Conservation (phyloP, 1,284 basidiomycete species). For the Leccinum fallax region DNA sequence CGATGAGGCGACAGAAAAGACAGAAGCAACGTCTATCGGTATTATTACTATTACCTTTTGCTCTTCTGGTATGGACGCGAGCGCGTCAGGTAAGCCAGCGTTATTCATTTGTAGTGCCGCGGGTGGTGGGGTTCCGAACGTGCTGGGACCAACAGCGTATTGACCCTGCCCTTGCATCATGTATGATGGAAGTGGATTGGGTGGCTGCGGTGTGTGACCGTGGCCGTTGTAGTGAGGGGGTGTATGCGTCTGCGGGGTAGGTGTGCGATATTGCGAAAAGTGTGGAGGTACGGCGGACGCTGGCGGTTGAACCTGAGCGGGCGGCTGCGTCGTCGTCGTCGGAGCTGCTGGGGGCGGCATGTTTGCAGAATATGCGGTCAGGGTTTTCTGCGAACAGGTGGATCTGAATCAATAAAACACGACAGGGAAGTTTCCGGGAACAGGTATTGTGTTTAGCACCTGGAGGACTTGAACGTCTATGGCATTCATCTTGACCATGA, state of each 20-base stretch:
- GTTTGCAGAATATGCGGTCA: conserved; percentile 35
- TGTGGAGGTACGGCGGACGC: conserved; percentile 49
- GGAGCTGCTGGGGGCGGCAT: conserved; percentile 30
- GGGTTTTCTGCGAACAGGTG: conserved; percentile 36
- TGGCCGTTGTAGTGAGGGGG: conserved; percentile 27
- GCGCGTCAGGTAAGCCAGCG: conserved; percentile 46
- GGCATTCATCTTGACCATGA: conserved; percentile 76
- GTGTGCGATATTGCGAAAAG: conserved; percentile 46
- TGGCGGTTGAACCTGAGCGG: conserved; percentile 30
- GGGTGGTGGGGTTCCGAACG: conserved; percentile 28
- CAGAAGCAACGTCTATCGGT: conserved; percentile 6
- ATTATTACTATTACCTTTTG: conserved; percentile 53
- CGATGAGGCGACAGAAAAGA: conserved; percentile 4
- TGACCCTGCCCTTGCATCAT: conserved; percentile 23
- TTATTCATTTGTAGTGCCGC: conserved; percentile 23
- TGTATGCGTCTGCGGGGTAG: conserved; percentile 43
- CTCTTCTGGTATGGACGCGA: conserved; percentile 65
- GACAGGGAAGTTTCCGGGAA: neutral
- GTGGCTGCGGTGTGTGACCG: conserved; percentile 33
- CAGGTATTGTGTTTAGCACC: conserved; percentile 38
- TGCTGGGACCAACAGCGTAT: conserved; percentile 18
- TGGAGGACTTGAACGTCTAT: conserved; percentile 73
- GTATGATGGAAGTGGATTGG: conserved; percentile 22
- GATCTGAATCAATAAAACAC: neutral
- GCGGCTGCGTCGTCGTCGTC: conserved; percentile 28